These are phyloP conservation scores for Colletotrichum liaoningense DNA, from an alignment of 2,329 filamentous ascomycete genomes.

Conservation along the genomic window DNA sequence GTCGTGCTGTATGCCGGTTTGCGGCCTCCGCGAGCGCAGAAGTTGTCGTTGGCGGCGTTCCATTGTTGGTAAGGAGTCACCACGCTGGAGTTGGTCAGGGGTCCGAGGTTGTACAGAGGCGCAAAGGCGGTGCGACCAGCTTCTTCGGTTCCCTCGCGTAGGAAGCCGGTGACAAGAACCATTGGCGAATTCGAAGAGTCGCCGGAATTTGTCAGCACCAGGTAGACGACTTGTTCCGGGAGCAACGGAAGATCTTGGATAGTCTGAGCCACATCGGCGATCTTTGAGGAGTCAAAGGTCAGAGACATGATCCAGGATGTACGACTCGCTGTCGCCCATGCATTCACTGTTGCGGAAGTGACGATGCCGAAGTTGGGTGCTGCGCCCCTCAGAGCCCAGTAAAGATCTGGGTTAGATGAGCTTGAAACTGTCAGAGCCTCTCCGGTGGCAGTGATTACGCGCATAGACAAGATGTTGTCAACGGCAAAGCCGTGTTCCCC, in stretches of 20 bases:
- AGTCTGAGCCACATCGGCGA: slow-evolving; percentile 47
- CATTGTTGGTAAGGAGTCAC: slow-evolving; percentile 50
- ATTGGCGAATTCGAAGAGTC: slow-evolving; percentile 36
- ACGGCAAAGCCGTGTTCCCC: slow-evolving; percentile 38
- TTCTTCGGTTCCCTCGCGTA: slow-evolving; percentile 46
- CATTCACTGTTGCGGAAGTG: slow-evolving; percentile 54
- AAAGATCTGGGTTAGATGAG: slow-evolving; percentile 48
- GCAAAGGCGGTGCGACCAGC: slow-evolving; percentile 46
- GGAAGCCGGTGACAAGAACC: slow-evolving; percentile 44
- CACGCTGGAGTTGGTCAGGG: slow-evolving; percentile 38
- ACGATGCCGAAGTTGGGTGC: slow-evolving; percentile 64
- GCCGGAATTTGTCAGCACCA: slow-evolving; percentile 43
- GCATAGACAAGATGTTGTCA: slow-evolving; percentile 48
- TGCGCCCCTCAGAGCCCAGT: slow-evolving; percentile 62
- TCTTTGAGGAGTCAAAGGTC: slow-evolving; percentile 39
- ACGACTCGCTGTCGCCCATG: slow-evolving; percentile 42
- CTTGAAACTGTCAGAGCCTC: slow-evolving; percentile 40
- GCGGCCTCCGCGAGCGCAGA: slow-evolving; percentile 49
- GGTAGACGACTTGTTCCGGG: slow-evolving; percentile 48
- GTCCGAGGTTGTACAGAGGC: slow-evolving; percentile 47
- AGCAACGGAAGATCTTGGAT: slow-evolving; percentile 49
- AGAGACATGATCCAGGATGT: slow-evolving; percentile 41
- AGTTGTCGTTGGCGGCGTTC: slow-evolving; percentile 51
- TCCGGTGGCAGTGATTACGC: slow-evolving; percentile 44
- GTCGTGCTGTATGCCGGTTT: slow-evolving; percentile 52